Evolutionary conservation across 495 filamentous ascomycete species (phyloP), one percentile per base, ranked within the genome.

Genomic region (Neurospora intermedia): DNA sequence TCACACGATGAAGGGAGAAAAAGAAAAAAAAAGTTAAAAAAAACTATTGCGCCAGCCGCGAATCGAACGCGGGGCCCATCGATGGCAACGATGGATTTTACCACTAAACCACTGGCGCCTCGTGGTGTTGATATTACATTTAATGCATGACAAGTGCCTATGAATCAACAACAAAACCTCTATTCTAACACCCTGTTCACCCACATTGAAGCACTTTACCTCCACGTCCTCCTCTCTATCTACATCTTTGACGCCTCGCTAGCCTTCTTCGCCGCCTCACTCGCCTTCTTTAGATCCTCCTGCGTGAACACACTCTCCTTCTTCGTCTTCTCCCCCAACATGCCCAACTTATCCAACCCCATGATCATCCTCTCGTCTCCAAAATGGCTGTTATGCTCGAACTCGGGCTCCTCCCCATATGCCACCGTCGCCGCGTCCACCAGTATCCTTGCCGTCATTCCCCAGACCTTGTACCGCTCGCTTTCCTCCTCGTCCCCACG

Each of bases 391-490:
- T 94, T 93, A 77, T 94, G 90, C 80, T 87, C 91, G 83, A 96
- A 97, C 80, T 94, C 91, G 43, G 94, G 94, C 76, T 92, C 88
- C 81, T 89, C 83, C 4, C 81, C 89, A 80, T 94, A 98, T 48
- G 94, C 94, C 15, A 97, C 84, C 59, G 92, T 86, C 11, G 94
- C 94, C 4, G 91, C 90, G 80, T 98, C 94, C 4, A 97, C 91
- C 46, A 97, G 76, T 40, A 97, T 95, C 46, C 93, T 84, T 9
- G 93, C 94, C 69, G 94, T 98, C 92, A 97, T 94, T 23, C 94
- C 94, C 85, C 92, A 97, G 8, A 98, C 93, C 27, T 91, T 88
- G 79, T 94, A 94, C 20, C 89, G 84, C 69, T 83, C 84, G 10
- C 87, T 74, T 20, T 83, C 79, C 27, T 84, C 81, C 77, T 86